Percentiles rank a stretch among this genome's conserved stretches.
Evolutionary conservation across 1,284 basidiomycete genomes (phyloP).

Genomic region (Pseudozyma sp.): DNA sequence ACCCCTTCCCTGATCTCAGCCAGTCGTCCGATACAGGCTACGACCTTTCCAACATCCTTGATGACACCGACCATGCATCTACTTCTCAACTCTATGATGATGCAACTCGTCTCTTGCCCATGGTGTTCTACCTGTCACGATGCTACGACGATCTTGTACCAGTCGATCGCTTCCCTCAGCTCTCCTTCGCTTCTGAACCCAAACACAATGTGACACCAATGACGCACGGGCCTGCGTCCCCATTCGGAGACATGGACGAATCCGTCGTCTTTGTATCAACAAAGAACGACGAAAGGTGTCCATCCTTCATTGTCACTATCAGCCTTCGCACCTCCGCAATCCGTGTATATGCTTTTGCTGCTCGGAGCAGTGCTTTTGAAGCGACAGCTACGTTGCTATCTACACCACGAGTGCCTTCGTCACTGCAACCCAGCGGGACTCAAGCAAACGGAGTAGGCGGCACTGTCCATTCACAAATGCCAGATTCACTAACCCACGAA

Average conservation of each 20-base stretch:
- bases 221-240: constrained; percentile 41
- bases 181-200: constrained; percentile 13
- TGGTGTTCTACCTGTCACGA: constrained; percentile 58
- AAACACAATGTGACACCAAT: constrained; percentile 20
- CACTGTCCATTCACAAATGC: background rate
- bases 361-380: constrained; percentile 30
- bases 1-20: constrained; percentile 36
- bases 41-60: constrained; percentile 20
- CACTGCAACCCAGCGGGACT: constrained; percentile 6
- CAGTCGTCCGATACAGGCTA: constrained; percentile 27
- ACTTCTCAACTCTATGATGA: constrained; percentile 22
- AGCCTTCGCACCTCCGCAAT: constrained; percentile 25
- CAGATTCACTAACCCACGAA: background rate
- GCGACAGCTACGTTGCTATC: constrained; percentile 37
- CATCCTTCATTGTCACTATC: constrained; percentile 45
- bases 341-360: constrained; percentile 51
- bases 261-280: constrained; percentile 41
- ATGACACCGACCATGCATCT: constrained; percentile 23
- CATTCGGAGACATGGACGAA: constrained; percentile 53
- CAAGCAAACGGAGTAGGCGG: background rate
- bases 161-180: constrained; percentile 46
- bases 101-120: constrained; percentile 34
- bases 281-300: constrained; percentile 1
- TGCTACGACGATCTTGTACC: constrained; percentile 57
- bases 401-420: constrained; percentile 15